Conservation (phyloP, 2,329 filamentous ascomycete species). For the Stachybotrys chlorohalonatus region DNA sequence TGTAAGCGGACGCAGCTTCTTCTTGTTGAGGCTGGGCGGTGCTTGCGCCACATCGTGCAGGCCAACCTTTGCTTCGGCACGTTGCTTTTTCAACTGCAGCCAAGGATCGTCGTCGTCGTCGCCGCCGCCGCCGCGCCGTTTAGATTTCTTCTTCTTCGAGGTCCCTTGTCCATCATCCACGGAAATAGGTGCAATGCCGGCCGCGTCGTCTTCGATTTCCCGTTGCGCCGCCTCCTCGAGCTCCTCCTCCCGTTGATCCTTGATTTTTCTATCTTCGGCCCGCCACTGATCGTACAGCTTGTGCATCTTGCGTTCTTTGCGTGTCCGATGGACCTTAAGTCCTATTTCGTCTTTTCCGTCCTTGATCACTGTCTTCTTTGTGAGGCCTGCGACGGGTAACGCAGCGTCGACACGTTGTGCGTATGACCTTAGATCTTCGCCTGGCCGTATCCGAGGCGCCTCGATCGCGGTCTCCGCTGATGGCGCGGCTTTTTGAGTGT, state of each 20-base stretch:
- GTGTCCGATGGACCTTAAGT: conserved; percentile 61
- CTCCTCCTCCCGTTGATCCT: conserved; percentile 57
- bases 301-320: conserved; percentile 76
- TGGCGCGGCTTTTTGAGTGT: conserved; percentile 12
- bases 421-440: conserved; percentile 78
- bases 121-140: conserved; percentile 33
- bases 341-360: conserved; percentile 55
- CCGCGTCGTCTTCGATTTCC: conserved; percentile 51
- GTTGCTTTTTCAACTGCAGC: conserved; percentile 61
- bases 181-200: conserved; percentile 36
- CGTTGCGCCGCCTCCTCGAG: conserved; percentile 53
- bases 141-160: conserved; percentile 25
- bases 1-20: conserved; percentile 19
- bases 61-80: conserved; percentile 44
- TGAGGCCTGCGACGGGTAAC: conserved; percentile 65
- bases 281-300: conserved; percentile 73
- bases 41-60: conserved; percentile 59
- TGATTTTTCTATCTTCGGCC: conserved; percentile 54
- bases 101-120: conserved; percentile 65
- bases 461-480: conserved; percentile 17
- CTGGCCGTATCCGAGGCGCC: conserved; percentile 65
- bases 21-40: conserved; percentile 61
- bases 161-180: conserved; percentile 27
- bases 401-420: conserved; percentile 74
- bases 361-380: conserved; percentile 47